Percentiles rank a stretch among this genome's conserved stretches.
Evolutionary conservation across 768 basidiomycete genomes (phyloP).

Genomic region (Fibroporia radiculosa): DNA sequence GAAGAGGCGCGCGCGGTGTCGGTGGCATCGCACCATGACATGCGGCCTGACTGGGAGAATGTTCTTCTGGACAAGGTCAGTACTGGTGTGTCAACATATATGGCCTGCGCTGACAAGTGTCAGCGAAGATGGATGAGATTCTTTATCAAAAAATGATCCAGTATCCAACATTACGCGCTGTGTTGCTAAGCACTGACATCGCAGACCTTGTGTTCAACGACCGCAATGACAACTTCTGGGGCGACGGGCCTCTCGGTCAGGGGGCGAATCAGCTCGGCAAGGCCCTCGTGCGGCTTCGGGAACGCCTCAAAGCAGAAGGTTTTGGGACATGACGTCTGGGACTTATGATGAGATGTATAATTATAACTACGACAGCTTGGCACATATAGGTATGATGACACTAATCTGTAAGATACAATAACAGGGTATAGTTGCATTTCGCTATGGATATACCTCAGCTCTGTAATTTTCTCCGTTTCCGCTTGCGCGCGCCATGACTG

Average conservation of each 20-base stretch:
- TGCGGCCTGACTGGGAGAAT: conserved; percentile 50
- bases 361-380: neutral
- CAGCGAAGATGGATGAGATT: conserved; percentile 47
- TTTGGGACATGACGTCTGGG: neutral
- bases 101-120: neutral
- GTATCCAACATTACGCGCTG: conserved; percentile 46
- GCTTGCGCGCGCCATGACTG: conserved; percentile 1
- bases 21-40: conserved; percentile 21
- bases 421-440: too few species aligned
- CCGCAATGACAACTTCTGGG: conserved; percentile 57
- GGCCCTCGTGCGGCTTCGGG: conserved; percentile 48
- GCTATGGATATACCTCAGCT: too few species aligned
- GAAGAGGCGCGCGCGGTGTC: conserved; percentile 32
- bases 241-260: conserved; percentile 40
- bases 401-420: too few species aligned
- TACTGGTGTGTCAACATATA: conserved; percentile 3
- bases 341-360: neutral
- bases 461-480: conserved; percentile 5
- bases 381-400: neutral
- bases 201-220: conserved; percentile 45
- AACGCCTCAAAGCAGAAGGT: conserved; percentile 11
- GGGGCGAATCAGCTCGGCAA: conserved; percentile 62
- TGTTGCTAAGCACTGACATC: conserved; percentile 48
- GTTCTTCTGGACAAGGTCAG: conserved; percentile 45
- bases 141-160: conserved; percentile 64